Conservation (phyloP, 2,329 filamentous ascomycete genomes). For the Pyricularia sp. region DNA sequence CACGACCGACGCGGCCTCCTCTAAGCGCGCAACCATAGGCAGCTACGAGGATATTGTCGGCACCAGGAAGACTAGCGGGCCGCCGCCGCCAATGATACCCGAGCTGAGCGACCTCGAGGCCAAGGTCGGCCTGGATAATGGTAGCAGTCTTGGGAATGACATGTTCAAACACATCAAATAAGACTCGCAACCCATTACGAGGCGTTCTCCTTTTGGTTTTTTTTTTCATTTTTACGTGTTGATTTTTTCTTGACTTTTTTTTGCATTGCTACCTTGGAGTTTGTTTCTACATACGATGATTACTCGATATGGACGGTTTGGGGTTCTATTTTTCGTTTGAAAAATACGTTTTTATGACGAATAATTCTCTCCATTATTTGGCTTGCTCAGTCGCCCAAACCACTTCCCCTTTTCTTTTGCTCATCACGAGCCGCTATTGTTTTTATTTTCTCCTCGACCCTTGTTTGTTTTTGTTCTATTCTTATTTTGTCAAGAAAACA, state of each 20-base stretch:
- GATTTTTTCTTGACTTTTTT: neutral
- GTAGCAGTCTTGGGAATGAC: slow-evolving; percentile 37
- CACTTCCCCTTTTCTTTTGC: neutral
- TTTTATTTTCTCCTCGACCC: neutral
- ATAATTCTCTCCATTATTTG: neutral
- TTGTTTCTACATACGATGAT: neutral
- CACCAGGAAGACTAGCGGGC: slow-evolving; percentile 30
- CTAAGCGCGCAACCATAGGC: slow-evolving; percentile 31
- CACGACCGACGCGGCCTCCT: slow-evolving; percentile 12
- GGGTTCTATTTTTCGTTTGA: neutral
- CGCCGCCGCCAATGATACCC: slow-evolving; percentile 52
- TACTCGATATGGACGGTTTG: neutral
- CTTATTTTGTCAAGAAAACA: slow-evolving; percentile 2
- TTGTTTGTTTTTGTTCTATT: neutral
- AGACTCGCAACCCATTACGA: slow-evolving; percentile 7
- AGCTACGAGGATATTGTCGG: slow-evolving; percentile 25
- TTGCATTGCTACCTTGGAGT: neutral
- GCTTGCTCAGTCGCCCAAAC: neutral
- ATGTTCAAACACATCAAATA: slow-evolving; percentile 53
- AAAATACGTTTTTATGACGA: neutral
- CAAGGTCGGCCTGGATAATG: slow-evolving; percentile 33
- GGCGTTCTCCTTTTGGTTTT: neutral
- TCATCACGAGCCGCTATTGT: neutral
- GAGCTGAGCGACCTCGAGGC: slow-evolving; percentile 44
- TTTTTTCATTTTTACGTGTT: neutral